These are phyloP conservation scores for Scedosporium minutisporum DNA, from an alignment of 2,329 filamentous ascomycete genomes.

Conservation along the genomic window DNA sequence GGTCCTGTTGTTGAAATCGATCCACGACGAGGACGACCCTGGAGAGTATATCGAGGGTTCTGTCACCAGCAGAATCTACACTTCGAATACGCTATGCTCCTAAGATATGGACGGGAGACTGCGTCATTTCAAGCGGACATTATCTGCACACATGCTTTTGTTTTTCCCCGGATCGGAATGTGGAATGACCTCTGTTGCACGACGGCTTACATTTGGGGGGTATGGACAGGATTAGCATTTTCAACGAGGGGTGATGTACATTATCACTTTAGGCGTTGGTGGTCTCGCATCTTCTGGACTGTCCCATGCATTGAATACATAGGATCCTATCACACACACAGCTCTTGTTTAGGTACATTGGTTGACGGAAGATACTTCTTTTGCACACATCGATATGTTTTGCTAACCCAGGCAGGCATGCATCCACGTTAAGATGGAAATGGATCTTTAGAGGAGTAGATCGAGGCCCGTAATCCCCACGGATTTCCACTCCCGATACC, in stretches of 20 bases:
- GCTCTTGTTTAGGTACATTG: no score
- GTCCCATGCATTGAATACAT: neutral
- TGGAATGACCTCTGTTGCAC: neutral
- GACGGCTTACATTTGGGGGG: neutral
- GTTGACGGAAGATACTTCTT: no score
- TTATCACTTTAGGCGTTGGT: neutral
- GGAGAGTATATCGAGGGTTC: constrained; percentile 23
- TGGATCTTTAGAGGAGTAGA: constrained; percentile 26
- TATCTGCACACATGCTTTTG: no score
- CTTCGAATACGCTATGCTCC: no score
- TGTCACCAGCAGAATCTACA: constrained; percentile 11
- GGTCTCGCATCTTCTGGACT: neutral
- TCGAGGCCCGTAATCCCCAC: constrained; percentile 51
- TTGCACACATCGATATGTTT: no score
- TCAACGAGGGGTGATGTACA: neutral
- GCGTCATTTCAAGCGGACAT: no score
- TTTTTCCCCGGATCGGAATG: no score
- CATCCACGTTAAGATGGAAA: neutral
- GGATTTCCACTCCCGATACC: constrained; percentile 51
- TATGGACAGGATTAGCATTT: neutral
- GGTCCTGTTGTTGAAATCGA: constrained; percentile 63
- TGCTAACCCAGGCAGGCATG: neutral
- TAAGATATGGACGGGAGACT: no score
- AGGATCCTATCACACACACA: no score
- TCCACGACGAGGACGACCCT: constrained; percentile 27